phyloP scores from a whole-genome alignment of 148 eudicot species.

The Arbutus unedo region DNA sequence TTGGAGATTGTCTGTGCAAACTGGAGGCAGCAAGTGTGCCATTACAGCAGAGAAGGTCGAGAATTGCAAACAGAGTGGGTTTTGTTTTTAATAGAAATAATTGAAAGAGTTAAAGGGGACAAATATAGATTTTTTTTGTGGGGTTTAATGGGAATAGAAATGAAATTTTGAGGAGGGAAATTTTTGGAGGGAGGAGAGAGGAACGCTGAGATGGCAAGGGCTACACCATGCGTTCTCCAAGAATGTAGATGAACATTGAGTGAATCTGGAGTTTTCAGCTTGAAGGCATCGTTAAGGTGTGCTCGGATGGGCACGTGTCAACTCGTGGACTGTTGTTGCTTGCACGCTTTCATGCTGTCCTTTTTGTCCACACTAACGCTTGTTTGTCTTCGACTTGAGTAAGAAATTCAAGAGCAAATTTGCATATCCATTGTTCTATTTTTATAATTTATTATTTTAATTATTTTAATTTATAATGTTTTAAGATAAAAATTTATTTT shows the following conservation, averaged over 20 bases:
- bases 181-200: constrained; percentile 15
- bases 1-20: constrained; percentile 49
- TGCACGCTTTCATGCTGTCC: constrained; percentile 17
- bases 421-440: no score
- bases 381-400: no score
- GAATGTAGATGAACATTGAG: constrained; percentile 30
- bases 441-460: no score
- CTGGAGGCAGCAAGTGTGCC: constrained; percentile 69
- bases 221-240: constrained; percentile 43
- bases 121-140: constrained; percentile 6
- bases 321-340: constrained; percentile 24
- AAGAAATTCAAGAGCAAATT: no score
- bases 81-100: not conserved
- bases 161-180: constrained; percentile 28
- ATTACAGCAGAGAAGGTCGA: constrained; percentile 9
- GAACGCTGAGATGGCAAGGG: constrained; percentile 50
- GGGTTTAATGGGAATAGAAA: constrained; percentile 1
- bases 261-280: constrained; percentile 28
- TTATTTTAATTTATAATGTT: no score
- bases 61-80: not conserved
- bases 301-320: constrained; percentile 39
- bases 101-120: no score
- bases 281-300: not conserved
- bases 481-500: no score
- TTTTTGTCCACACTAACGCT: not conserved